Evolutionary conservation across 371 early-diverging fungal species (phyloP).

Genomic region (Smittium mucronatum): DNA sequence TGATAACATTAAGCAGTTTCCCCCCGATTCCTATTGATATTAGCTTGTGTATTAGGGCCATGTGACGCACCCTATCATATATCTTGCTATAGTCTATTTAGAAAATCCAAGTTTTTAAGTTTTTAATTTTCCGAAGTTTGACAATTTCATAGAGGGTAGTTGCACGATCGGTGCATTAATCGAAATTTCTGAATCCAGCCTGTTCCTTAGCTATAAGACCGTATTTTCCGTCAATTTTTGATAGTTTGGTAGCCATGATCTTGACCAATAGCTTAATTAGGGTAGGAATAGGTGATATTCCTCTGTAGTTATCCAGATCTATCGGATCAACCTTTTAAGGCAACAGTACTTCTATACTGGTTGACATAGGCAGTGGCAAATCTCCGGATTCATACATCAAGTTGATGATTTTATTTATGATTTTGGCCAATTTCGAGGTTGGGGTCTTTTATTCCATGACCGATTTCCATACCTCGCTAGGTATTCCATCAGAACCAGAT

Average conservation of each 20-base stretch:
- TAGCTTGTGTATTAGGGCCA: background rate
- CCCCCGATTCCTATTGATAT: background rate
- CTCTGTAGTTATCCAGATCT: slow-evolving; percentile 5
- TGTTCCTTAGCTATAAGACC: background rate
- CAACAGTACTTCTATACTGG: background rate
- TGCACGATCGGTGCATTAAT: background rate
- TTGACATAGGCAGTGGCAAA: background rate
- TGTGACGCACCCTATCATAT: slow-evolving; percentile 2
- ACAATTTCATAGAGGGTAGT: slow-evolving; percentile 5
- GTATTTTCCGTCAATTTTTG: background rate
- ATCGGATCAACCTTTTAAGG: background rate
- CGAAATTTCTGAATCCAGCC: background rate
- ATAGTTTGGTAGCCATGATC: background rate
- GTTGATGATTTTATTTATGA: background rate
- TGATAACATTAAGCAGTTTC: slow-evolving; percentile 7
- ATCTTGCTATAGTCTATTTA: background rate
- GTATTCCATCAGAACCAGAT: background rate
- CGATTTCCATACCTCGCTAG: slow-evolving; percentile 2
- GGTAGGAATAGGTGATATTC: slow-evolving; percentile 2
- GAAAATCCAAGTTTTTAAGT: background rate
- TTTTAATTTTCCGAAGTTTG: slow-evolving; percentile 1
- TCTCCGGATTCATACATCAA: background rate
- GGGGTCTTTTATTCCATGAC: background rate
- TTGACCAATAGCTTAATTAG: background rate
- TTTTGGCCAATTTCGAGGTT: background rate